Evolutionary conservation across 495 filamentous ascomycete species (phyloP), one percentile per base, ranked within the genome.

Genomic region (Clavariopsis aquatica): DNA sequence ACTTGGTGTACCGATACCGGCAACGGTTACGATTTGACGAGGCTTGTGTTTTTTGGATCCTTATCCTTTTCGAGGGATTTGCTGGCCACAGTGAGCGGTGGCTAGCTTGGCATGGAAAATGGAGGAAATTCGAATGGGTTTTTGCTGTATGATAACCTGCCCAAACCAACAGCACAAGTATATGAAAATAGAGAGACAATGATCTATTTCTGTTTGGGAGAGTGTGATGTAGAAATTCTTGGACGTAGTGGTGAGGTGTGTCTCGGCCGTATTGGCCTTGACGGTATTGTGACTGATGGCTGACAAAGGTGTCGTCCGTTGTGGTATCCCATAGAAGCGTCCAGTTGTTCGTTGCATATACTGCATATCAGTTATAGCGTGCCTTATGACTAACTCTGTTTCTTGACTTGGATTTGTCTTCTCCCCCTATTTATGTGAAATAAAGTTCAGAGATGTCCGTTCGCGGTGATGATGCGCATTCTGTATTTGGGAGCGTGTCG

Each of bases 21-120:
- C 66, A 57, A 69, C 60, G 66, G 66, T 69, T 49, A 67, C 51
- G 60, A 64, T 9, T 60, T 60, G 60, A 69, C 28, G 66, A 69
- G 54, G 41, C 17, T 68, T 49, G 47, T 55, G 8, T 59, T 60
- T 51, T 56, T 60, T 57, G 51, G 45, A 53, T 53, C 12, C 23
- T 43, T 47, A 45, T 38, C 36, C 31, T 45, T 23, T 51, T 61
- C 41, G 43, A 41, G 52, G 29, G 29, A 45, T 49, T 17, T 51
- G 65, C 53, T 53, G 53, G 59, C 46, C 54, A 38, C 52, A 58
- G 13, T 27, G 47, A 63, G 59, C 58, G 52, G 59, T 59, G 59
- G 49, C 60, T 59, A 36, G 65, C 59, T 19, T 15, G 43, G 46
- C 12, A 41, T 23, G 56, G 46, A 52, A 62, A 52, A 53, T 52